Evolutionary conservation across 306 rosid species (phyloP), one percentile per base, ranked within the genome.

Genomic region (Medicago arabica): DNA sequence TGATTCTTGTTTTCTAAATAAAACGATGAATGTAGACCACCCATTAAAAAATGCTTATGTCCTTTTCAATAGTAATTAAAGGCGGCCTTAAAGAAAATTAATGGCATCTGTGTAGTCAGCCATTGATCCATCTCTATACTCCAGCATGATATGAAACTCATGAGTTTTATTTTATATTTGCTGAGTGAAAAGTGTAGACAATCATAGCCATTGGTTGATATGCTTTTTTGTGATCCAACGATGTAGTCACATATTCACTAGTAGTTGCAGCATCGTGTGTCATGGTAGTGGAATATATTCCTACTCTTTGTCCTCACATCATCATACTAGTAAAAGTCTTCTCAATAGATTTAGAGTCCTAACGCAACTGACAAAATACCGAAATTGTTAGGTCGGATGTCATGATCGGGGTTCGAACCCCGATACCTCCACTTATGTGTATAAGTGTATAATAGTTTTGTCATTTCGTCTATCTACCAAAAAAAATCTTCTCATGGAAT

Each of bases 401-500:
- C n/a, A n/a, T n/a, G n/a, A n/a, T n/a, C n/a, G n/a, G n/a, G n/a
- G n/a, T n/a, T n/a, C n/a, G n/a, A n/a, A n/a, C n/a, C n/a, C n/a
- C n/a, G n/a, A n/a, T n/a, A n/a, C n/a, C n/a, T n/a, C n/a, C n/a
- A n/a, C n/a, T n/a, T n/a, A n/a, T n/a, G n/a, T n/a, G n/a, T n/a
- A n/a, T n/a, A n/a, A n/a, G n/a, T n/a, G n/a, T n/a, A n/a, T n/a
- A n/a, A n/a, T n/a, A n/a, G n/a, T n/a, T n/a, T n/a, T n/a, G n/a
- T n/a, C n/a, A n/a, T n/a, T n/a, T n/a, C n/a, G n/a, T n/a, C n/a
- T n/a, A n/a, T n/a, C n/a, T n/a, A n/a, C n/a, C n/a, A n/a, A n/a
- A n/a, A 15, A 79, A 77, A 23, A 51, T 67, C 76, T 4, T 50
- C 73, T 19, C 16, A 44, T n/a, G 9, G 86, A 78, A 83, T 81